A percentile compares a stretch with the other conserved stretches of the same genome.
Evolutionary conservation across 1,139 yeast species (phyloP).

Genomic region (Blastobotrys apis): DNA sequence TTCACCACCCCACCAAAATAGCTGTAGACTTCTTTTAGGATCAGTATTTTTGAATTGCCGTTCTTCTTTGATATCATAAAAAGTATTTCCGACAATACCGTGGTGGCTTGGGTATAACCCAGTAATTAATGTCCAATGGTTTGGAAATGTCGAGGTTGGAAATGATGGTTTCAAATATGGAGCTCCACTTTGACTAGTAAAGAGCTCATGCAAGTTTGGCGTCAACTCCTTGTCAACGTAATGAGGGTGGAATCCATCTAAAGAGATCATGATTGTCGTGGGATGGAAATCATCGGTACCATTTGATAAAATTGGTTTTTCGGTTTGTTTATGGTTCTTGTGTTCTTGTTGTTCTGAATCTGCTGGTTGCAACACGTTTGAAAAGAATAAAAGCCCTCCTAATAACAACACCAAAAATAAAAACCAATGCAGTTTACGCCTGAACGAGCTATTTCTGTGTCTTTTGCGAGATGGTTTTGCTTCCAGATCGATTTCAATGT

Average conservation of each 20-base stretch:
- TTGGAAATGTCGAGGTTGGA: constrained; percentile 87
- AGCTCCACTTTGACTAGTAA: constrained; percentile 56
- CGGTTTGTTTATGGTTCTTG: constrained; percentile 1
- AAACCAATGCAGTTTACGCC: constrained; percentile 19
- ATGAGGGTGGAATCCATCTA: constrained; percentile 92
- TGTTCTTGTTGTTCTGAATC: constrained; percentile 1
- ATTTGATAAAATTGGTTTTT: constrained; percentile 44
- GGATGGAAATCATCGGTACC: constrained; percentile 73
- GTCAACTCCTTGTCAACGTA: constrained; percentile 64
- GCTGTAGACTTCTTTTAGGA: constrained; percentile 51
- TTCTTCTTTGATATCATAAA: constrained; percentile 56
- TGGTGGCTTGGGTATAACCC: constrained; percentile 81
- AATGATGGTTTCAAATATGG: constrained; percentile 86
- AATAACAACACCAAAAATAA: constrained; percentile 17
- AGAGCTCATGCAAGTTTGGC: constrained; percentile 61
- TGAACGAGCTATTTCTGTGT: constrained; percentile 13
- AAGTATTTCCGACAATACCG: constrained; percentile 83
- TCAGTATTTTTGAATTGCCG: constrained; percentile 63
- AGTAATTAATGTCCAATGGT: constrained; percentile 87
- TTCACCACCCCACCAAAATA: constrained; percentile 84
- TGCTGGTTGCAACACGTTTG: constrained; percentile 16
- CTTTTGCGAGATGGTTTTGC: constrained; percentile 21
- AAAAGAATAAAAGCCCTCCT: constrained; percentile 19
- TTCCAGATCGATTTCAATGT: constrained; percentile 28
- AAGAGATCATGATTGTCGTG: constrained; percentile 69